These are phyloP conservation scores for Monsonia emarginata DNA, from an alignment of 441 rosid species.

Conservation along the genomic window DNA sequence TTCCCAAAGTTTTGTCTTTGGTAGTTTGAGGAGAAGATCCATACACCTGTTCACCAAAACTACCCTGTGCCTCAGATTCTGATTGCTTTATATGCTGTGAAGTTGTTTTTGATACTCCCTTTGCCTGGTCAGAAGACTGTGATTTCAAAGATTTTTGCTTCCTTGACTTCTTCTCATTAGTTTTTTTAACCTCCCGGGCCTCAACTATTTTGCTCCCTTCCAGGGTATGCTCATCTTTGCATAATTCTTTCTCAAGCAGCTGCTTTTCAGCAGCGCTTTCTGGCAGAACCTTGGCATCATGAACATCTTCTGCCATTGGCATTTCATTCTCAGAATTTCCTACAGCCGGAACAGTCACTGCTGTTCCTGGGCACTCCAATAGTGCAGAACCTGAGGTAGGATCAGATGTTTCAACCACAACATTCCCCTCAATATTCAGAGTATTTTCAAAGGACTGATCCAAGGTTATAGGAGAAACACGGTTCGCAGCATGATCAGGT, in stretches of 20 bases:
- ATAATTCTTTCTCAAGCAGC: slow-evolving; percentile 28
- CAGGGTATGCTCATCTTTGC: slow-evolving; percentile 24
- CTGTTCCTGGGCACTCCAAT: slow-evolving; percentile 15
- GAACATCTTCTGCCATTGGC: slow-evolving; percentile 17
- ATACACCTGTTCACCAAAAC: slow-evolving; percentile 17
- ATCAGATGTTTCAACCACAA: slow-evolving; percentile 16
- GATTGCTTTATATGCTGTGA: slow-evolving; percentile 37
- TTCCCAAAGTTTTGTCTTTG: slow-evolving; percentile 24
- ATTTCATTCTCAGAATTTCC: slow-evolving; percentile 29
- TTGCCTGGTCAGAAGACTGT: slow-evolving; percentile 46
- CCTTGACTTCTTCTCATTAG: slow-evolving; percentile 74
- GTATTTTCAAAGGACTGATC: slow-evolving; percentile 28
- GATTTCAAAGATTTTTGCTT: slow-evolving; percentile 62
- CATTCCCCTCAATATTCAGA: slow-evolving; percentile 22
- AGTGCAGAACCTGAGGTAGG: slow-evolving; percentile 17
- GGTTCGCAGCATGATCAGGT: slow-evolving; percentile 27
- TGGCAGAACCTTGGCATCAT: slow-evolving; percentile 24
- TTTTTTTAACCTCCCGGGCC: slow-evolving; percentile 46
- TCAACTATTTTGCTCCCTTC: slow-evolving; percentile 42
- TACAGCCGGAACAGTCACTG: slow-evolving; percentile 19
- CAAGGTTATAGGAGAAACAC: slow-evolving; percentile 17
- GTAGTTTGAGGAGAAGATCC: slow-evolving; percentile 21
- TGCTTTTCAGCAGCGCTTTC: slow-evolving; percentile 21
- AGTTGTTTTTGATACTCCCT: slow-evolving; percentile 37
- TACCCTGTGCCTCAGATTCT: slow-evolving; percentile 30